Base-by-base conservation (phyloP, 1,284 basidiomycete genomes). In the Fomitiporia mediterranea region DNA sequence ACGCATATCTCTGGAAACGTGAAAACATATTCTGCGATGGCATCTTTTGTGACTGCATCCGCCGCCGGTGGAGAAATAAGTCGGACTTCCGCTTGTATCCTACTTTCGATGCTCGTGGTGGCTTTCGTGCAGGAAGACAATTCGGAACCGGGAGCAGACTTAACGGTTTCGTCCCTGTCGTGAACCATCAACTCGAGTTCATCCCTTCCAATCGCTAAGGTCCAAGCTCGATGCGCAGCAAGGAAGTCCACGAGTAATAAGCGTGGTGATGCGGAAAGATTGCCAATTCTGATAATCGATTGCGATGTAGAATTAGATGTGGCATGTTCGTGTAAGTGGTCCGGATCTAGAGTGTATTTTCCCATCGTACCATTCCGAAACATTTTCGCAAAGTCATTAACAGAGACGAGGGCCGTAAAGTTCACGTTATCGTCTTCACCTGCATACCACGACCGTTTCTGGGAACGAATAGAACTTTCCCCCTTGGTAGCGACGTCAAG, bases 181-280 rank as follows among this genome's bases (percentile, higher is more conserved):
- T 42, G 27, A 15, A 44, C 28, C 4, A 4, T 17, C 28, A 53
- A 19, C 13, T 42, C 32, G 28, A 53, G 7, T 21, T 25, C 40
- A 44, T 43, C 32, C 13, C 40, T 15, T 34, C 51, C 40, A 19
- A 53, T 38, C 4, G 13, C 40, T 7, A 53, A 30, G 4, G 51
- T 42, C 51, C 51, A 53, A 19, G 32, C 28, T 1, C 51, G 40
- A 32, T 21, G 38, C 1, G 28, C 39, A 17, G 28, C 11, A 11
- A 53, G 19, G 27, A 53, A 44, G 7, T 53, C 51, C 3, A 53
- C 27, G 23, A 42, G 51, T n/a, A 53, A 15, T 7, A 37, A 39
- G 9, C 8, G 42, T 7, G 39, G 15, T 4, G 51, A 5, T 17
- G 39, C 19, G 15, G 15, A 4, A n/a, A n/a, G n/a, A n/a, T n/a